These are phyloP conservation scores for Xylariaceae sp. DNA, from an alignment of 2,329 filamentous ascomycete genomes.

Conservation along the genomic window DNA sequence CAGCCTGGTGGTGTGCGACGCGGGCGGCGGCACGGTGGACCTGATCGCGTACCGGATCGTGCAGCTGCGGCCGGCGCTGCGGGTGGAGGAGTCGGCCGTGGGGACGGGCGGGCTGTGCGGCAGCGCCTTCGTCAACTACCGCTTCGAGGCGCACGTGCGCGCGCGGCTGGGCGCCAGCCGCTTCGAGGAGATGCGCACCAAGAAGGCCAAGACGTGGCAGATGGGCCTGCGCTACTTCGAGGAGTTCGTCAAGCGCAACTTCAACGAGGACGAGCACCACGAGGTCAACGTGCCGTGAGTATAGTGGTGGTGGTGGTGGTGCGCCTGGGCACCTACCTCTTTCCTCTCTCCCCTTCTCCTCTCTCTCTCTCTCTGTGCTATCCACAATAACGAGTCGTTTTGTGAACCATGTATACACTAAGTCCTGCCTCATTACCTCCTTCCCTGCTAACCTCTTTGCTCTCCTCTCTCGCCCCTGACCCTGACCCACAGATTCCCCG, in stretches of 20 bases:
- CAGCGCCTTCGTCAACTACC: conserved; percentile 71
- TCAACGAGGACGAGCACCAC: conserved; percentile 68
- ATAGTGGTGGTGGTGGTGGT: too few relatives aligned
- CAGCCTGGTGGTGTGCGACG: conserved; percentile 57
- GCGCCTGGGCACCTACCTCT: too few relatives aligned
- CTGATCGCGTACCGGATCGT: conserved; percentile 77
- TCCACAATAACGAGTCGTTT: not conserved
- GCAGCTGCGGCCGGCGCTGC: conserved; percentile 60
- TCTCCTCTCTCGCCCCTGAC: not conserved
- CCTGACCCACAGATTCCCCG: conserved; percentile 49
- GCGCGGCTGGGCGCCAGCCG: conserved; percentile 56
- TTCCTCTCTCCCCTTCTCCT: not conserved
- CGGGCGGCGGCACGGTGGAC: conserved; percentile 61
- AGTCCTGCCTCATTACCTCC: not conserved
- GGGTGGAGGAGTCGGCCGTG: conserved; percentile 71
- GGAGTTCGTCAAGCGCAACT: conserved; percentile 78
- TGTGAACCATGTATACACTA: too few relatives aligned
- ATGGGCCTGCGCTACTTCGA: conserved; percentile 75
- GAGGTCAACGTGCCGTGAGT: conserved; percentile 69
- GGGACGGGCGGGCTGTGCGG: conserved; percentile 73
- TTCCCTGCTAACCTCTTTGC: not conserved
- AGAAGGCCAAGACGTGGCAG: conserved; percentile 74
- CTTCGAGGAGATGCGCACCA: conserved; percentile 68
- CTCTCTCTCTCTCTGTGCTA: not conserved
- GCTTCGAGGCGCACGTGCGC: conserved; percentile 71